Evolutionary conservation across 1,284 basidiomycete genomes (phyloP).

Genomic region (Boletellus dicymbophilus): DNA sequence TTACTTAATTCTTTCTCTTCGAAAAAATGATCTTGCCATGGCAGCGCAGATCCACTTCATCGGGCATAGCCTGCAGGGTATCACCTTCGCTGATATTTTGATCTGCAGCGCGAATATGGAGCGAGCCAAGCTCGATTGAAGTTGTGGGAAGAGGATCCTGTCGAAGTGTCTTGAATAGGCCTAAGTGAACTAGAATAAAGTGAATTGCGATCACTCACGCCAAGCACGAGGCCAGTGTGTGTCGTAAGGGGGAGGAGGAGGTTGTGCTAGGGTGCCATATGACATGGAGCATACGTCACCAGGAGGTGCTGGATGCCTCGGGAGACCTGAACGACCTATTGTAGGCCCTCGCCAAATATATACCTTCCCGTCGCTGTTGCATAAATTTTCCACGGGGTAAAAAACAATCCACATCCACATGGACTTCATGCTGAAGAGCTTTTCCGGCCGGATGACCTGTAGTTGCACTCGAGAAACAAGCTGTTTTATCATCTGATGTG

Average conservation of each 20-base stretch:
- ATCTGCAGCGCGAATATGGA: not conserved
- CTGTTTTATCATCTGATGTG: not conserved
- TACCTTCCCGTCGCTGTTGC: not conserved
- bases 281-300: no score
- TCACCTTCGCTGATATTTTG: not conserved
- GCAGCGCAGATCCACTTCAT: not conserved
- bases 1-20: no score
- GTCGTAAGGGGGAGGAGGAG: not conserved
- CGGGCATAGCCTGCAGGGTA: not conserved
- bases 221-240: no score
- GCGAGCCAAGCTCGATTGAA: no score
- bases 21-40: no score
- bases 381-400: not conserved
- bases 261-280: no score
- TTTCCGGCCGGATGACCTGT: not conserved
- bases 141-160: no score
- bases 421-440: not conserved
- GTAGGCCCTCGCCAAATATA: not conserved
- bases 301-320: no score
- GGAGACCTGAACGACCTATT: no score
- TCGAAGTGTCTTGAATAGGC: not conserved
- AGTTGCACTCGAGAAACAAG: not conserved
- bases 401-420: not conserved
- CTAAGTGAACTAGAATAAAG: not conserved
- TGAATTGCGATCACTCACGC: not conserved